Conservation (phyloP, 495 filamentous ascomycete genomes). For the Staphylotrichum longicolle region DNA sequence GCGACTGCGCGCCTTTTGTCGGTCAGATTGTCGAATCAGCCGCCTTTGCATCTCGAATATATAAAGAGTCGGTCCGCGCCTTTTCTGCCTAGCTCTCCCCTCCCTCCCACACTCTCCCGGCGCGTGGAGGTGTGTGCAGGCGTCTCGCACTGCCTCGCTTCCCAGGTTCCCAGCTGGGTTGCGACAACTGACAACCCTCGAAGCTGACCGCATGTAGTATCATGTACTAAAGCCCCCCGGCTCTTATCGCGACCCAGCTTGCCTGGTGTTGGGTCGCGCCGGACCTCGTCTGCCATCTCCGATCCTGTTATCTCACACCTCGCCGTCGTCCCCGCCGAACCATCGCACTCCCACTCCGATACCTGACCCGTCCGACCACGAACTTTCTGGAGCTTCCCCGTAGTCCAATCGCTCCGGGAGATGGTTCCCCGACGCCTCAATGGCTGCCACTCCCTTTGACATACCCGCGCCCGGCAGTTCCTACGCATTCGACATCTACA, state of each 20-base stretch:
- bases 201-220: constrained; percentile 40
- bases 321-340: constrained; percentile 4
- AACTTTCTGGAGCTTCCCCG: background rate
- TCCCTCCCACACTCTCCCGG: background rate
- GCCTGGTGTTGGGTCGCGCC: constrained; percentile 34
- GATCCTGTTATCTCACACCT: constrained; percentile 7
- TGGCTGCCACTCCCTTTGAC: constrained; percentile 50
- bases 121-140: background rate
- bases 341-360: constrained; percentile 8
- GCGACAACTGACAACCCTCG: constrained; percentile 21
- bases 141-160: constrained; percentile 22
- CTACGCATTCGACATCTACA: constrained; percentile 49
- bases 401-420: constrained; percentile 26
- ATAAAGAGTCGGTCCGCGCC: constrained; percentile 19
- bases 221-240: constrained; percentile 44
- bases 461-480: constrained; percentile 39
- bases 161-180: constrained; percentile 15
- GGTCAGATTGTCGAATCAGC: background rate
- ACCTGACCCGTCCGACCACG: background rate
- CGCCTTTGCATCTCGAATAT: constrained; percentile 7
- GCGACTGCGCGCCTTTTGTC: constrained; percentile 11
- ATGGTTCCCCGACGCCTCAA: constrained; percentile 40
- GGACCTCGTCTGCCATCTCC: constrained; percentile 11
- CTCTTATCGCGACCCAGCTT: constrained; percentile 43
- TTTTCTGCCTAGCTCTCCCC: constrained; percentile 7